Conservation (phyloP, 192 early-diverging fungal genomes). For the Gaertneriomyces sp. region DNA sequence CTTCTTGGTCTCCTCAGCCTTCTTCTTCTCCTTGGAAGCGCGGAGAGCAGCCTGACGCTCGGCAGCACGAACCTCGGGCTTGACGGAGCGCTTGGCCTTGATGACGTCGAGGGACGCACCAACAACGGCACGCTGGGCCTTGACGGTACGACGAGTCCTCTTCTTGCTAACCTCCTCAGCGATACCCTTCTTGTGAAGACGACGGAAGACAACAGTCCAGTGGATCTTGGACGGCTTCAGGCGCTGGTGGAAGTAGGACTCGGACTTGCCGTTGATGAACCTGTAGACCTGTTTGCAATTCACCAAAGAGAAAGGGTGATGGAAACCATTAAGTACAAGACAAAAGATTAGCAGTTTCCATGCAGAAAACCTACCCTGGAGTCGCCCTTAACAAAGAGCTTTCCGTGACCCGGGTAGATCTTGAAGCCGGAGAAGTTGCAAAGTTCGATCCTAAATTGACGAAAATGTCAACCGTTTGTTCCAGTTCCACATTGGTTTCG, state of each 20-base stretch:
- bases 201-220: constrained; percentile 97
- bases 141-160: constrained; percentile 88
- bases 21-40: constrained; percentile 92
- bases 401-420: constrained; percentile 99
- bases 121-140: constrained; percentile 93
- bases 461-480: too few relatives aligned
- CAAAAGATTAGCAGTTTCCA: not conserved
- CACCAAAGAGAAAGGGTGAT: too few relatives aligned
- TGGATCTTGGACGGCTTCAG: constrained; percentile 96
- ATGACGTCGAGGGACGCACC: constrained; percentile 95
- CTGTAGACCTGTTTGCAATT: constrained; percentile 69
- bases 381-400: constrained; percentile 88
- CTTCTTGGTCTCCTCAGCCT: constrained; percentile 79
- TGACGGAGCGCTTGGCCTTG: constrained; percentile 95
- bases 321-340: too few relatives aligned
- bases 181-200: constrained; percentile 98
- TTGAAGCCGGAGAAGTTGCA: constrained; percentile 98
- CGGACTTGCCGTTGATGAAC: constrained; percentile 95
- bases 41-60: constrained; percentile 79
- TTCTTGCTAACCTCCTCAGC: constrained; percentile 96
- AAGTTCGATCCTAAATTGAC: constrained; percentile 27
- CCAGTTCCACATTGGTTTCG: too few relatives aligned
- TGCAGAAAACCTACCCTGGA: constrained; percentile 63
- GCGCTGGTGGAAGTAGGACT: constrained; percentile 95
- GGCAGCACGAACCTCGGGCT: constrained; percentile 91